Percentiles rank a stretch among this genome's conserved stretches.
Evolutionary conservation across 2,329 filamentous ascomycete genomes (phyloP).

Genomic region (Aspergillus sp.): DNA sequence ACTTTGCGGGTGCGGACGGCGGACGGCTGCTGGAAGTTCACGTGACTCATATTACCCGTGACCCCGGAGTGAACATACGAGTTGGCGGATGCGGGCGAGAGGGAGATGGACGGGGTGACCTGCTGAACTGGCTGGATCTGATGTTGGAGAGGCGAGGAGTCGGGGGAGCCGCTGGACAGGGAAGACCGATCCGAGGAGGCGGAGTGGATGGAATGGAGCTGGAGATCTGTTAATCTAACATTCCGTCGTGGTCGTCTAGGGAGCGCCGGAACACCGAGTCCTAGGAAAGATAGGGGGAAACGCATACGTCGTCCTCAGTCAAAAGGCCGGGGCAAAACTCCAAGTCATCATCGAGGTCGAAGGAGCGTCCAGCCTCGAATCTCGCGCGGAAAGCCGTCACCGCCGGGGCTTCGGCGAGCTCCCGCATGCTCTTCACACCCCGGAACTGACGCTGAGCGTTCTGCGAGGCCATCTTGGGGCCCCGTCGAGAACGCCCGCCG

Average conservation of each 20-base stretch:
- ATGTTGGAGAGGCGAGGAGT: slow-evolving; percentile 86
- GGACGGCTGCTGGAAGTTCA: slow-evolving; percentile 88
- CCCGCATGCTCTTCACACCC: slow-evolving; percentile 80
- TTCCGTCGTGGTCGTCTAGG: neutral
- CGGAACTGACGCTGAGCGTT: slow-evolving; percentile 85
- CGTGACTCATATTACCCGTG: slow-evolving; percentile 63
- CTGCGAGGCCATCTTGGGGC: slow-evolving; percentile 75
- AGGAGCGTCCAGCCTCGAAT: slow-evolving; percentile 88
- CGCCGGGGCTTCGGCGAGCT: slow-evolving; percentile 73
- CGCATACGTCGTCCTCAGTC: slow-evolving; percentile 83
- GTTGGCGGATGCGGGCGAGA: slow-evolving; percentile 60
- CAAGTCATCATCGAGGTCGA: slow-evolving; percentile 93
- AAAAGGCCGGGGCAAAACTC: slow-evolving; percentile 91
- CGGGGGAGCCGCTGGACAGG: slow-evolving; percentile 88
- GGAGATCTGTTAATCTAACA: slow-evolving; percentile 18
- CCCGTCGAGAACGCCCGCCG: slow-evolving; percentile 79
- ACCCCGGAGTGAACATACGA: slow-evolving; percentile 63
- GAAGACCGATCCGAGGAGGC: slow-evolving; percentile 89
- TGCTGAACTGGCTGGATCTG: slow-evolving; percentile 70
- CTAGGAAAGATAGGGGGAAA: neutral
- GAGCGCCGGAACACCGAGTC: too few relatives aligned
- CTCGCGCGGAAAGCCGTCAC: slow-evolving; percentile 77
- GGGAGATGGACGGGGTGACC: slow-evolving; percentile 68
- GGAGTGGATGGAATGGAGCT: slow-evolving; percentile 90
- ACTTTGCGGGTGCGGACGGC: slow-evolving; percentile 89